Evolutionary conservation across 768 basidiomycete species (phyloP).

Genomic region (Rhizopogon vulgaris): DNA sequence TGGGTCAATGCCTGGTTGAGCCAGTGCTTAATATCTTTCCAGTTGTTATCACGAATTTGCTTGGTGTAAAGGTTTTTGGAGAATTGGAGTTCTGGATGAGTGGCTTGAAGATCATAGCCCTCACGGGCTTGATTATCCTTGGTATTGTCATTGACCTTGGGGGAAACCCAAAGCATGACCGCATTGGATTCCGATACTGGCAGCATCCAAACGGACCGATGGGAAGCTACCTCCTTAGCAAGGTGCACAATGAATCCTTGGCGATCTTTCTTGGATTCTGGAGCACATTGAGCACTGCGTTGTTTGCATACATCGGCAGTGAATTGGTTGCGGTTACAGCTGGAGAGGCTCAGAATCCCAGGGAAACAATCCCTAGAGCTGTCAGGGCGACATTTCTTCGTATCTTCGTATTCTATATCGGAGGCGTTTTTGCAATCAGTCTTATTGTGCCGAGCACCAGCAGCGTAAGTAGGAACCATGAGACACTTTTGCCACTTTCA

Average conservation of each 20-base stretch:
- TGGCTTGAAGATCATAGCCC: conserved; percentile 54
- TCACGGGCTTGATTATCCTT: conserved; percentile 11
- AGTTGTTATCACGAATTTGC: conserved; percentile 37
- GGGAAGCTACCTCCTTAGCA: conserved; percentile 43
- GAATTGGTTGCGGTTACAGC: conserved; percentile 68
- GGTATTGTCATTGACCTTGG: conserved; percentile 57
- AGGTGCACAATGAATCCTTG: conserved; percentile 43
- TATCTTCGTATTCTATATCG: conserved; percentile 59
- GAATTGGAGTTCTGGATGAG: conserved; percentile 75
- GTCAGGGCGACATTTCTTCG: conserved; percentile 60
- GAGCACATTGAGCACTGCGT: conserved; percentile 62
- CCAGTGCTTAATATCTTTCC: background rate
- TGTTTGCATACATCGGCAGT: conserved; percentile 72
- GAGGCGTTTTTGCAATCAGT: conserved; percentile 67
- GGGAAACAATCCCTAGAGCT: conserved; percentile 69
- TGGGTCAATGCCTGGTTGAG: background rate
- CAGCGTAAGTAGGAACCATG: conserved; percentile 33
- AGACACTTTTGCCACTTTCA: conserved; percentile 6
- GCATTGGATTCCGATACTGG: conserved; percentile 39
- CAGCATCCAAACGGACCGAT: conserved; percentile 46
- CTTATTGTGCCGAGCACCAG: conserved; percentile 61
- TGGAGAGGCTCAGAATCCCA: conserved; percentile 61
- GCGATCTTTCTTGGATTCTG: conserved; percentile 67
- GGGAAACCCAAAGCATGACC: conserved; percentile 31
- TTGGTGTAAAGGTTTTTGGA: conserved; percentile 65